Evolutionary conservation across 192 early-diverging fungal species (phyloP), one percentile per base, ranked within the genome.

Genomic region (Backusella mclennaniae): DNA sequence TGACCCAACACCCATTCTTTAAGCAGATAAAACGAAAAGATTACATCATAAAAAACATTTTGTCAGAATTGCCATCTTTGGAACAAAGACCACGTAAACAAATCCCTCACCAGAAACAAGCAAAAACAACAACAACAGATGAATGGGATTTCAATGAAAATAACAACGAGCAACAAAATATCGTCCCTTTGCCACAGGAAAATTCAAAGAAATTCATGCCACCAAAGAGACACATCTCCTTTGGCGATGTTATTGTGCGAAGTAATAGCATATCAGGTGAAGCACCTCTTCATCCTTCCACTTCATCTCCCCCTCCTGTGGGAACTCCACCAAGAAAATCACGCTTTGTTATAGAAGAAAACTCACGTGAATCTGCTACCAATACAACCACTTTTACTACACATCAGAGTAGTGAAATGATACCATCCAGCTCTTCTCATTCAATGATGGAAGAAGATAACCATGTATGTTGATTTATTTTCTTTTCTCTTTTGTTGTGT

Each of bases 1-100:
- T 96, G 1, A 74, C 94, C 49, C 82, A 77, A 23, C 93, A 94
- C 76, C 73, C 91, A 8, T 96, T 96, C 79, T 96, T 95, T 79
- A 94, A 87, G 76, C 87, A 89, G 66, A 90, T 91, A 11, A 95
- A 92, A 80, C 92, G 89, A 76, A 88, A 85, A 69, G 77, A 87
- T 12, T 93, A 91, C 77, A 81, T 96, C 3, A 89, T 89, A 0
- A 81, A 82, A 9, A 84, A 78, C 0, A 39, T 96, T 12, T 80
- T 95, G 35, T 77, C 84, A 31, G 84, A 87, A 21, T 71, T 96
- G 15, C 89, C 91, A 8, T 88, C 92, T 0, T 85, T 96, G 41
- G 91, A 92, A 46, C 81, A 90, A 73, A 81, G 93, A 21, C 88
- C 90, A 38, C 92, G 88, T 46, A 91, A 89, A 73, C 84, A 85